Evolutionary conservation across 78 protist species (phyloP), one percentile per base, ranked within the genome.

Genomic region (Dictyostelium brefeldianum): DNA sequence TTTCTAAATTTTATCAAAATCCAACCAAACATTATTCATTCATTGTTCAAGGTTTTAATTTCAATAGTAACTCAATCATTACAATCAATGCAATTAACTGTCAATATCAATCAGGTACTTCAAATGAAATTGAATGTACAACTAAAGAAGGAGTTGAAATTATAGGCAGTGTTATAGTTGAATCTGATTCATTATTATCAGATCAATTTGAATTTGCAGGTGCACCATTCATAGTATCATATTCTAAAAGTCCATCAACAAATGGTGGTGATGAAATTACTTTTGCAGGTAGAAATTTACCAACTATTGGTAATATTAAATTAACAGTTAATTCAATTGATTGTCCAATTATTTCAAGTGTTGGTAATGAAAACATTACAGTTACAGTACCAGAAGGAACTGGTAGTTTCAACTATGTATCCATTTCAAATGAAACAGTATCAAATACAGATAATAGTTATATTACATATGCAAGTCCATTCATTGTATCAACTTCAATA

Each of bases 1-100:
- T 71, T 43, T 41, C 56, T 9, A 18, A 43, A 10, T 71, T 71
- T 43, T 71, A 71, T n/a, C 79, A 71, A 71, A 71, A 71, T 41
- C 57, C 79, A 71, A n/a, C 3, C 0, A 43, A n/a, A 71, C 3
- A 17, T 18, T n/a, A 71, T 71, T 8, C n/a, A 18, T 71, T 71
- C 50, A 4, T 41, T n/a, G 79, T 71, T 1, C 10, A 71, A 43
- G 79, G 79, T 71, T 36, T 41, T 10, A 71, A 71, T 71, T 71
- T 71, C 20, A 36, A 10, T 10, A 36, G 22, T 4, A 17, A 62
- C 10, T 15, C 41, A 67, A 67, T 15, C 9, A 15, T 31, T 15
- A 67, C 75, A 4, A 7, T 43, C 5, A 20, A 20, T 8, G 5
- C 43, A n/a, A 62, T 62, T 29, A 11, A 10, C 22, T 71, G 79